phyloP scores from a whole-genome alignment of 768 basidiomycete species.

The Sporobolomyces phaffii region DNA sequence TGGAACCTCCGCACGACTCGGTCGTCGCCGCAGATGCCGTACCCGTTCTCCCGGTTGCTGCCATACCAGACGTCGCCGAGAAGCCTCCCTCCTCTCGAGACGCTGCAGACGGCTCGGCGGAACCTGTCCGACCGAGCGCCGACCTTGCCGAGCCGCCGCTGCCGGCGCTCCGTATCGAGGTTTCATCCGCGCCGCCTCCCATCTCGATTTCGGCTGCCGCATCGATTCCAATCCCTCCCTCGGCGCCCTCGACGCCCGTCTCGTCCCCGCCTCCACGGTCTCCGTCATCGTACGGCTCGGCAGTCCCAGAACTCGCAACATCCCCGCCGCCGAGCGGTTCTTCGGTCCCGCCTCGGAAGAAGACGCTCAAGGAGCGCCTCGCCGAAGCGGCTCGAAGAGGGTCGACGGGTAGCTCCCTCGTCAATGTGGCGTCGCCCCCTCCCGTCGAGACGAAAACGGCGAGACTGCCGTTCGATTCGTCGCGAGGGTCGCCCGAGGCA shows the following conservation, averaged over 20 bases:
- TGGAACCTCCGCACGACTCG: too few species aligned
- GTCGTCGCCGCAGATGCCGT: too few species aligned
- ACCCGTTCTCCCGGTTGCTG: not conserved
- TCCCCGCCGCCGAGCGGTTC: not conserved
- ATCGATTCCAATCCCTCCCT: not conserved
- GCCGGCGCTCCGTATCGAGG: not conserved
- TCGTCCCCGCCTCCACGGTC: not conserved
- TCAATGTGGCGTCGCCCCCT: slow-evolving; percentile 1
- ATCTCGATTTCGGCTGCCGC: not conserved
- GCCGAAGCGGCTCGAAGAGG: slow-evolving; percentile 25
- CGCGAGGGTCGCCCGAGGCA: too few species aligned
- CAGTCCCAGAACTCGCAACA: not conserved
- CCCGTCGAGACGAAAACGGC: too few species aligned
- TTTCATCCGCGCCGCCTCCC: not conserved
- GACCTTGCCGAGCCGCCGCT: not conserved
- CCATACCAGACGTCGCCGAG: not conserved
- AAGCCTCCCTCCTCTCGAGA: not conserved
- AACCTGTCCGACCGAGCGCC: too few species aligned
- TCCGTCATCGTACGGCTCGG: not conserved
- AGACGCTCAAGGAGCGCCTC: slow-evolving; percentile 36
- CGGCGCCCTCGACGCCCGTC: not conserved
- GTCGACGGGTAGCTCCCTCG: not conserved
- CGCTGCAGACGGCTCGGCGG: too few species aligned
- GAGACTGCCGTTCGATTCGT: too few species aligned
- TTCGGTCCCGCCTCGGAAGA: slow-evolving; percentile 2